Base-by-base conservation (phyloP, 2,329 filamentous ascomycete genomes). In the Xylaria multiplex region DNA sequence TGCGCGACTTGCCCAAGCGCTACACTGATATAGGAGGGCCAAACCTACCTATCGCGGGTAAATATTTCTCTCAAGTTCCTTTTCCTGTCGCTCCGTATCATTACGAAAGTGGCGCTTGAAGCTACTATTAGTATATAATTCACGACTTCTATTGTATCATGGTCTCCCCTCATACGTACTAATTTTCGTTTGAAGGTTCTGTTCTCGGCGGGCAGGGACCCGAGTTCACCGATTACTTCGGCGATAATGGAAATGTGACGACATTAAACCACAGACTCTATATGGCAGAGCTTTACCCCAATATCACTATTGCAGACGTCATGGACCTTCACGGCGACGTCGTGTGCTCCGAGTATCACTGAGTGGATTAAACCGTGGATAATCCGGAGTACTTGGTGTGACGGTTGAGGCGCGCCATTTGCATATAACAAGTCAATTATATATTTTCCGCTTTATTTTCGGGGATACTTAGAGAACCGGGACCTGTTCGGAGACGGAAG, bases 1-100 rank as follows among this genome's bases (percentile, higher is more conserved):
- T 68, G 27, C 54, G 61, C 1, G 66, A 73, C 37, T 59, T 74
- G 2, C 48, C 68, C 24, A 66, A 59, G 4, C 70, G 75, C 3
- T 66, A 74, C 6, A 72, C 49, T 6, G 71, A 77, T 5, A 74
- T 74, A 50, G 68, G 65, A 43, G 72, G 71, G 6, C 52, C 53
- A 50, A 74, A 74, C 43, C 64, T 64, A 1, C 65, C 68, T 40
- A 64, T 64, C 27, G 55, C 50, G 3, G 64, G 64, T 53, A 13
- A 45, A 48, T 60, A 56, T 14, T 45, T 50, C 13, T 40, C 7
- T 22, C 13, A 9, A 4, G 9, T 16, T 8, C 11, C 24, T 27
- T 40, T 37, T 35, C 9, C n/a, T 7, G 7, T 49, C 11, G 11
- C 37, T 40, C 14, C 37, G 4, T 35, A 14, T 11, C 3, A 8